Conservation (phyloP, 352 stramenopile genomes). For the Pythium aristosporum region DNA sequence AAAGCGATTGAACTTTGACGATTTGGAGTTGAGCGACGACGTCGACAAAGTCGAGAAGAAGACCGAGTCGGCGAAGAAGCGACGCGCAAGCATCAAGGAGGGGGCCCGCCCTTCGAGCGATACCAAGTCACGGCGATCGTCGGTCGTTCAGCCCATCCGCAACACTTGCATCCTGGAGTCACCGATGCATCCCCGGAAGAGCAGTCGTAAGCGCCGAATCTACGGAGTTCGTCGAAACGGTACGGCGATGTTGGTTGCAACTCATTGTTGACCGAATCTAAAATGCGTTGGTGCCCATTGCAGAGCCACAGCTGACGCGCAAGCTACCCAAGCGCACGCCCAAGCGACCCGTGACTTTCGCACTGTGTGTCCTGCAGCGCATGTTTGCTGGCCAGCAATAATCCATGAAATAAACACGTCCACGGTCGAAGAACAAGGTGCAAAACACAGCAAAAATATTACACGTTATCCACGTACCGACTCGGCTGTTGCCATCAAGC, state of each 20-base stretch:
- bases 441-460: conserved; percentile 1
- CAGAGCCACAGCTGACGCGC: conserved; percentile 5
- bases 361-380: conserved; percentile 38
- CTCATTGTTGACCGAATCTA: background rate
- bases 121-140: background rate
- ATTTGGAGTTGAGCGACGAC: conserved; percentile 10
- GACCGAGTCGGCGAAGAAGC: conserved; percentile 5
- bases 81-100: background rate
- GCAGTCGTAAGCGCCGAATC: conserved; percentile 1
- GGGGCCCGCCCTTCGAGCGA: no score
- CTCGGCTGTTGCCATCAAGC: background rate
- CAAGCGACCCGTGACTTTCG: conserved; percentile 7
- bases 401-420: background rate
- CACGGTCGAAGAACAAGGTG: background rate
- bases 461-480: conserved; percentile 13
- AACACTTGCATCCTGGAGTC: conserved; percentile 32
- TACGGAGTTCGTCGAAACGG: conserved; percentile 17
- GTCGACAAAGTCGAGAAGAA: conserved; percentile 1
- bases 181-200: conserved; percentile 12
- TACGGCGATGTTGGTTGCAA: background rate
- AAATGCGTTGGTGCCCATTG: background rate
- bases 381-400: conserved; percentile 40
- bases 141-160: conserved; percentile 1
- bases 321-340: conserved; percentile 19
- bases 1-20: conserved; percentile 21